Conservation (phyloP, 345 rosid genomes). For the Hypericum androsaemum region DNA sequence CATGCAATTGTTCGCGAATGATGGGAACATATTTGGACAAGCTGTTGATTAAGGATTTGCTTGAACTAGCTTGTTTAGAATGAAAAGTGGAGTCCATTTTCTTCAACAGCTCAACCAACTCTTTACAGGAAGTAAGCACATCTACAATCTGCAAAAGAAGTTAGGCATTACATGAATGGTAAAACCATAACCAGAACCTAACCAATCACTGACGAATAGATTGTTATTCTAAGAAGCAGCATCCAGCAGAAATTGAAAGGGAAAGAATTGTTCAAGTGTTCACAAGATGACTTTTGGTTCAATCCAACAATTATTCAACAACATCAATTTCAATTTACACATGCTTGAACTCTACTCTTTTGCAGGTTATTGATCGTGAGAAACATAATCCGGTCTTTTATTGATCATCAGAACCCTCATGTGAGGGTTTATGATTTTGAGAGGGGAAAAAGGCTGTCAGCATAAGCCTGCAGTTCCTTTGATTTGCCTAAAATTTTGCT, state of each 20-base stretch:
- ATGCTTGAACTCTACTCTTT: no score
- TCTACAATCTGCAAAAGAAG: conserved; percentile 45
- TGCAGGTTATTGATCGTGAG: no score
- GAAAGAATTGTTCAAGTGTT: background rate
- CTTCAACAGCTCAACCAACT: conserved; percentile 57
- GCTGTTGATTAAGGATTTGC: conserved; percentile 36
- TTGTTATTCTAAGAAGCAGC: background rate
- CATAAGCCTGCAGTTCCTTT: no score
- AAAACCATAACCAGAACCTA: background rate
- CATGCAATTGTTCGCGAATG: conserved; percentile 76
- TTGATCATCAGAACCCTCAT: no score
- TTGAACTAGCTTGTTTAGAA: conserved; percentile 42
- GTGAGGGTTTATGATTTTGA: no score
- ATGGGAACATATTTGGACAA: conserved; percentile 49
- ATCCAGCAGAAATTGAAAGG: conserved; percentile 1
- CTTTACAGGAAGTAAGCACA: conserved; percentile 62
- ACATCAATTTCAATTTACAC: no score
- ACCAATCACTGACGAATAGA: background rate
- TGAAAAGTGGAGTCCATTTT: conserved; percentile 55
- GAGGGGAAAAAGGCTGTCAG: no score
- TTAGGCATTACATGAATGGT: conserved; percentile 1
- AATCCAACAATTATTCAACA: no score
- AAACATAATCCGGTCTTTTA: no score
- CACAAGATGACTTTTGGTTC: no score
- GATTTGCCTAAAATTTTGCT: no score